These are phyloP conservation scores for Daldinia decipiens DNA, from an alignment of 495 filamentous ascomycete genomes.

Conservation along the genomic window DNA sequence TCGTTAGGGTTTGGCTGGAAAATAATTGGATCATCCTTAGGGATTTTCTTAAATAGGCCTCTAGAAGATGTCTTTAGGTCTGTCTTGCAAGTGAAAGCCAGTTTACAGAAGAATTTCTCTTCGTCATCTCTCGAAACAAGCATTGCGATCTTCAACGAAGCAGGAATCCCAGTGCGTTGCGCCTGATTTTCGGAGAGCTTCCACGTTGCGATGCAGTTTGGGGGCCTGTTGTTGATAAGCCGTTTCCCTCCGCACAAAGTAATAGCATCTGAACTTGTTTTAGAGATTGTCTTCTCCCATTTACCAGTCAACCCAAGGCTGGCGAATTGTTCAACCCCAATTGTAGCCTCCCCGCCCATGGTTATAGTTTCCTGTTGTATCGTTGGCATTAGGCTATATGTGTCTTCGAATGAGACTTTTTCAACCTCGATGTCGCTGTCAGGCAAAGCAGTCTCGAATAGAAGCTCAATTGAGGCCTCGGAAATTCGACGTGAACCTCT, in stretches of 20 bases:
- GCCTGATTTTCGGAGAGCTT: not conserved
- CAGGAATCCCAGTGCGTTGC: not conserved
- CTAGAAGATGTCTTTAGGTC: slow-evolving; percentile 3
- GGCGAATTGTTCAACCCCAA: not conserved
- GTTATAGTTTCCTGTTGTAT: not conserved
- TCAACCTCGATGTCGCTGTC: not conserved
- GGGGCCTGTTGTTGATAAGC: not conserved
- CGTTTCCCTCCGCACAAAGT: not conserved
- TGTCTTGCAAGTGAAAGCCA: slow-evolving; percentile 16
- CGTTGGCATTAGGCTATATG: not conserved
- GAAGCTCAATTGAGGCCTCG: not conserved
- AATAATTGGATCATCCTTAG: not conserved
- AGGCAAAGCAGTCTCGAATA: not conserved
- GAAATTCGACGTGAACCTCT: not conserved
- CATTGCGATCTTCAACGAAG: slow-evolving; percentile 13
- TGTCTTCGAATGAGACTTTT: not conserved
- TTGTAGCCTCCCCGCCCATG: not conserved
- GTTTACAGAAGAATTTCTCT: slow-evolving; percentile 17
- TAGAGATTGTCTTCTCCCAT: not conserved
- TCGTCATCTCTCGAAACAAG: slow-evolving; percentile 15
- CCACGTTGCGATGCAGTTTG: not conserved
- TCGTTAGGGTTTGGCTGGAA: not conserved
- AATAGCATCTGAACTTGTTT: not conserved
- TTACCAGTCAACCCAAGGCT: not conserved
- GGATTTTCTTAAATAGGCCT: not conserved